phyloP scores from a whole-genome alignment of 345 rosid species.

The Conringia planisiliqua region DNA sequence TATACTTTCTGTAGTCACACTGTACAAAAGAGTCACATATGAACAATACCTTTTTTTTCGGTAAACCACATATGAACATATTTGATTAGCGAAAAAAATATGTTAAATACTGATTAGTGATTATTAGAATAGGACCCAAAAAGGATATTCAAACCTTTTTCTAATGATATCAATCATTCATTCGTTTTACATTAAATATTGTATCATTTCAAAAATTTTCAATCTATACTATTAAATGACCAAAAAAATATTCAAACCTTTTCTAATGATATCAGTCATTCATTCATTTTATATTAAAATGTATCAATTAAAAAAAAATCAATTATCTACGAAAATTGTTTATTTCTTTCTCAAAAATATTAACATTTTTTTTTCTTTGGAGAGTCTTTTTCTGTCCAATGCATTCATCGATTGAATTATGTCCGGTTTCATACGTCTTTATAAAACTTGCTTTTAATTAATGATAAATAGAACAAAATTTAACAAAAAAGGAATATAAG shows the following conservation, averaged over 20 bases:
- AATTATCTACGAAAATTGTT: neutral
- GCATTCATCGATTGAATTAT: neutral
- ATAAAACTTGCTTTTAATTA: no score
- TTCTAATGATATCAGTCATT: neutral
- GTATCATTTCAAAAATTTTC: neutral
- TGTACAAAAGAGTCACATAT: neutral
- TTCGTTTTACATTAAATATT: neutral
- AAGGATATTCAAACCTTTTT: neutral
- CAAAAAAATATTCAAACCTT: neutral
- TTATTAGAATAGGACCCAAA: slow-evolving; percentile 1
- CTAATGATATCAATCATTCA: neutral
- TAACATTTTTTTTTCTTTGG: neutral
- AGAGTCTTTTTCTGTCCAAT: neutral
- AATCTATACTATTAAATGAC: neutral
- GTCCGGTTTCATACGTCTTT: neutral
- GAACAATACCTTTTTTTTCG: no score
- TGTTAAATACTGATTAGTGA: neutral
- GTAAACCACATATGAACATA: neutral
- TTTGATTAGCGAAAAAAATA: neutral
- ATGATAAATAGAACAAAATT: no score
- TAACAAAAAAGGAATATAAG: no score
- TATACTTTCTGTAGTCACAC: neutral
- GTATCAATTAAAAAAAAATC: neutral
- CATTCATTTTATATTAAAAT: neutral
- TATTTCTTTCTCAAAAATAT: neutral